Evolutionary conservation across 2,329 filamentous ascomycete genomes (phyloP).

Genomic region (Fusarium temperatum): DNA sequence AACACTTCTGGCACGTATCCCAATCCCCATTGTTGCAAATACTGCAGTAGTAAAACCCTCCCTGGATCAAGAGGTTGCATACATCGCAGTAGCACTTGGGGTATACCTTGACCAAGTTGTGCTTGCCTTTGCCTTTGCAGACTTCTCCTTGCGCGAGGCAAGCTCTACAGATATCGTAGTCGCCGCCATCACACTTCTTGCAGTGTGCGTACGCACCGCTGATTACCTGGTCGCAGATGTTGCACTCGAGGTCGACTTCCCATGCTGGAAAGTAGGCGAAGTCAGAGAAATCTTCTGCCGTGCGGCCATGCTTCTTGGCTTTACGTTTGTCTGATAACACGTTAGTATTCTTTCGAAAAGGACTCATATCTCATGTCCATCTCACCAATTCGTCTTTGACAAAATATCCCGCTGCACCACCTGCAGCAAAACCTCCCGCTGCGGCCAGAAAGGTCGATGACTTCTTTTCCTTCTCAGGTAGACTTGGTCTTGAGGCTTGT

Average conservation of each 20-base stretch:
- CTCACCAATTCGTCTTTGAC: slow-evolving; percentile 26
- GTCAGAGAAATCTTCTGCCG: slow-evolving; percentile 8
- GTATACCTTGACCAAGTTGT: slow-evolving; percentile 28
- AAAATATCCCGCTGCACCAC: slow-evolving; percentile 28
- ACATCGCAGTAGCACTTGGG: slow-evolving; percentile 21
- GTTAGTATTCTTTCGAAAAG: accelerated
- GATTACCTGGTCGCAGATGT: slow-evolving; percentile 21
- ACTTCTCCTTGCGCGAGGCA: slow-evolving; percentile 18
- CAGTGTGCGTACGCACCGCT: slow-evolving; percentile 30
- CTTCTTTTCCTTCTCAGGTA: background rate
- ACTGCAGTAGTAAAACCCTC: slow-evolving; percentile 20
- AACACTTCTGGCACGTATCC: slow-evolving; percentile 20
- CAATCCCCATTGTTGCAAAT: slow-evolving; percentile 17
- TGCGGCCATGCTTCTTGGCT: slow-evolving; percentile 27
- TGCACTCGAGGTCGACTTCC: background rate
- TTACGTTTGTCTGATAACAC: slow-evolving; percentile 9
- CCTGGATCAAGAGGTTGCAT: slow-evolving; percentile 15
- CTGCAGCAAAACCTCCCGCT: slow-evolving; percentile 23
- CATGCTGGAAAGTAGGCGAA: slow-evolving; percentile 22
- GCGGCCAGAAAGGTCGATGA: slow-evolving; percentile 2
- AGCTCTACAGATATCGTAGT: slow-evolving; percentile 25
- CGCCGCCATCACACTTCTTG: slow-evolving; percentile 23
- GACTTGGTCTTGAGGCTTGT: background rate
- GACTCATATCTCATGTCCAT: accelerated
- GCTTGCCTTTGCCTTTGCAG: slow-evolving; percentile 19